Conservation (phyloP, 2,329 filamentous ascomycete genomes). For the Sphaceloma murrayae region DNA sequence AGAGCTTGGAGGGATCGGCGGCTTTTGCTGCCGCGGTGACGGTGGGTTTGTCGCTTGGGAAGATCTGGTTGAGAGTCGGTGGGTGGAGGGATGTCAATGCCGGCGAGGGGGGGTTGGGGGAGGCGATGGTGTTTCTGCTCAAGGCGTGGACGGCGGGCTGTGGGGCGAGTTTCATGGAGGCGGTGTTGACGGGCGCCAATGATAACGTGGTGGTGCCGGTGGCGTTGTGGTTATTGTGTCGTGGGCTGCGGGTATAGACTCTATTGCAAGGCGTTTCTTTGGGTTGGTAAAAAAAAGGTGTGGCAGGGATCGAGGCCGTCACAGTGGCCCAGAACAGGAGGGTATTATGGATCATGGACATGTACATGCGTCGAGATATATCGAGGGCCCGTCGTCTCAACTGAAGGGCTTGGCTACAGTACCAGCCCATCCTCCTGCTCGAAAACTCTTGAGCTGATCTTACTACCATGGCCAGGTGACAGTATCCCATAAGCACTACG, state of each 20-base stretch:
- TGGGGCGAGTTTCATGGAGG: slow-evolving; percentile 83
- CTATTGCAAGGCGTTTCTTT: too few species aligned
- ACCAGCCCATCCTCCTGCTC: too few species aligned
- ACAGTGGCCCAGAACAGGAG: too few species aligned
- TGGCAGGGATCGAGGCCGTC: too few species aligned
- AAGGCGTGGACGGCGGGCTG: slow-evolving; percentile 65
- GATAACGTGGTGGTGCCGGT: slow-evolving; percentile 97
- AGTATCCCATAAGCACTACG: too few species aligned
- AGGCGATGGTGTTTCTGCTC: slow-evolving; percentile 26
- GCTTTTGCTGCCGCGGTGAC: slow-evolving; percentile 79
- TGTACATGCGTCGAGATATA: too few species aligned
- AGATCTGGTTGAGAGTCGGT: slow-evolving; percentile 65
- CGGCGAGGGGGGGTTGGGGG: not conserved
- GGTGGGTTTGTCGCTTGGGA: slow-evolving; percentile 58
- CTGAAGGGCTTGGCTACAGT: too few species aligned
- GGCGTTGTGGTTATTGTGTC: slow-evolving; percentile 83
- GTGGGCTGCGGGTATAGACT: slow-evolving; percentile 58
- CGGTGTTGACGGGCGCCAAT: slow-evolving; percentile 90
- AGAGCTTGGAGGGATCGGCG: slow-evolving; percentile 76
- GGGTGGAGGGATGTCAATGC: slow-evolving; percentile 48
- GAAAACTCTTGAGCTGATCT: too few species aligned
- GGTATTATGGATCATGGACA: too few species aligned
- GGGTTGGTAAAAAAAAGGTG: too few species aligned
- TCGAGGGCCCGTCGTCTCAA: too few species aligned
- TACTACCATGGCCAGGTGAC: too few species aligned